Conservation (phyloP, 2,329 filamentous ascomycete species). For the Cordyceps cateniannulata region DNA sequence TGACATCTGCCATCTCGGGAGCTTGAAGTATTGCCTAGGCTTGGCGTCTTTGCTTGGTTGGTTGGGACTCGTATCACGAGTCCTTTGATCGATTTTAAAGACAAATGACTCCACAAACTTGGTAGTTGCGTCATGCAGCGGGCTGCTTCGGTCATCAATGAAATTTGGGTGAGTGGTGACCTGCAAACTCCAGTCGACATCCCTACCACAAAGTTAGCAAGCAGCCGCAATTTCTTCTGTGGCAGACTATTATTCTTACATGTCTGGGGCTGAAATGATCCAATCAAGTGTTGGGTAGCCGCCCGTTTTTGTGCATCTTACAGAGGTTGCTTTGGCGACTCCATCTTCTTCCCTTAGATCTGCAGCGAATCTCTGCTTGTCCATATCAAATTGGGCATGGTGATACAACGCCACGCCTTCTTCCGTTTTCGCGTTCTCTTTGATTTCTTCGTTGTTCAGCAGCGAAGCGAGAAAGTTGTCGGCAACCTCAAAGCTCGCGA, state of each 20-base stretch:
- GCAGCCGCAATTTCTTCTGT: background rate
- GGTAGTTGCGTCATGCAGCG: background rate
- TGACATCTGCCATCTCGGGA: conserved; percentile 4
- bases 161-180: conserved; percentile 19
- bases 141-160: background rate
- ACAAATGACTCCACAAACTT: background rate
- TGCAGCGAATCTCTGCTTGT: background rate
- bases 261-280: conserved; percentile 29
- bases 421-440: background rate
- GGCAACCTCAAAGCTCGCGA: background rate
- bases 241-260: conserved; percentile 20
- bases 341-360: background rate
- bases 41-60: background rate
- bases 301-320: background rate
- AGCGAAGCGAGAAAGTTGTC: background rate
- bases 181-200: conserved; percentile 28
- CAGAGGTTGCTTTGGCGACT: background rate
- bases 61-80: no score
- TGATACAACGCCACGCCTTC: background rate
- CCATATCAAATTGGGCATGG: background rate
- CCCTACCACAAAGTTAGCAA: background rate
- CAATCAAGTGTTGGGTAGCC: conserved; percentile 13
- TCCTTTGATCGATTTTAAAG: background rate
- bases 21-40: background rate
- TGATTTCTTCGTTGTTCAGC: background rate